These are phyloP conservation scores for Cunninghamia lanceolata DNA, from an alignment of 75 land plant species.

Conservation along the genomic window DNA sequence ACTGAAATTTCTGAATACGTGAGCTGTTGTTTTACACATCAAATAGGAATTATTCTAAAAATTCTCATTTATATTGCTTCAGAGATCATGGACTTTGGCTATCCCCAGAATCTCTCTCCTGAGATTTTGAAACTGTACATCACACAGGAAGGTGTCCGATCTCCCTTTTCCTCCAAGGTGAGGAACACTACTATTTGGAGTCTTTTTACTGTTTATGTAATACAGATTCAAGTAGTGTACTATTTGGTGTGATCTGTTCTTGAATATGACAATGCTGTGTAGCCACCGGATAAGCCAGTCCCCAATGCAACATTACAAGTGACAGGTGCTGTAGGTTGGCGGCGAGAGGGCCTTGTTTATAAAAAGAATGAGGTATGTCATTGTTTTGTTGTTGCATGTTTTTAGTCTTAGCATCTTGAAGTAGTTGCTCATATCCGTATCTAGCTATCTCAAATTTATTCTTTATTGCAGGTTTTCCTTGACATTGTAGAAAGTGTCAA, in stretches of 20 bases:
- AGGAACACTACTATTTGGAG: neutral
- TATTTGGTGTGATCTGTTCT: neutral
- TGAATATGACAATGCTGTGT: conserved; percentile 12
- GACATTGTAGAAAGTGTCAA: conserved; percentile 99
- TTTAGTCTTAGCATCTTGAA: neutral
- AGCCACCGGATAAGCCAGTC: conserved; percentile 93
- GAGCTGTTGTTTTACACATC: conserved; percentile 4
- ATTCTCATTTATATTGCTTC: conserved; percentile 9
- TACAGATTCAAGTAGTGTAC: neutral
- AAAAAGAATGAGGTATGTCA: conserved; percentile 94
- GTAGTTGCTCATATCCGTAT: neutral
- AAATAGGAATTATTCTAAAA: neutral
- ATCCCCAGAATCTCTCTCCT: conserved; percentile 98
- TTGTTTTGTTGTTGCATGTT: conserved; percentile 1
- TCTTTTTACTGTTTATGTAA: conserved; percentile 6
- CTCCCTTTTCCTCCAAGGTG: conserved; percentile 98
- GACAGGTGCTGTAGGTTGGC: conserved; percentile 99
- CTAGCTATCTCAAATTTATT: neutral
- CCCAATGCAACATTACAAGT: conserved; percentile 99
- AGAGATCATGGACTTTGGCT: conserved; percentile 99
- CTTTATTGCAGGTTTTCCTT: conserved; percentile 75
- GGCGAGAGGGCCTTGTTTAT: conserved; percentile 95
- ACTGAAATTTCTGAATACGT: neutral
- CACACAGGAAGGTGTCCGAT: conserved; percentile 99
- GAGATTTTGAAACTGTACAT: conserved; percentile 97